A percentile compares a stretch with the other conserved stretches of the same genome.
phyloP scores from a whole-genome alignment of 164 flowering plant genomes.

The Liquidambar formosana region DNA sequence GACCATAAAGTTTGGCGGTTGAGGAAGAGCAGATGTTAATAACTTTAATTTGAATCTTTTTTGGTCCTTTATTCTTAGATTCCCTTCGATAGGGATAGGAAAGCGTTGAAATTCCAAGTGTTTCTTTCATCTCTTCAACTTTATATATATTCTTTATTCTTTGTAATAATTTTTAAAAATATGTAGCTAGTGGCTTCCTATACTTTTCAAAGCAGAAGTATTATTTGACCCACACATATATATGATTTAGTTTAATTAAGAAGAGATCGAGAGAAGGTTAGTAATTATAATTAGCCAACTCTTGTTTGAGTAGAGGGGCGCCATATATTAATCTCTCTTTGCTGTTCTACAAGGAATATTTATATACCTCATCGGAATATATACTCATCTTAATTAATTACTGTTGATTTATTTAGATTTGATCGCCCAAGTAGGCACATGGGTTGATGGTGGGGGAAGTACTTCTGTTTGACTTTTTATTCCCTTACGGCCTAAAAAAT shows the following conservation, averaged over 20 bases:
- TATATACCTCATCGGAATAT: too few species aligned
- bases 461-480: slow-evolving; percentile 7
- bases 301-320: too few species aligned
- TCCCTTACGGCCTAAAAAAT: too few species aligned
- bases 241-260: too few species aligned
- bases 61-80: slow-evolving; percentile 1
- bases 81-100: not conserved
- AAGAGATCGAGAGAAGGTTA: too few species aligned
- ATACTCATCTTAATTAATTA: not conserved
- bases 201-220: too few species aligned
- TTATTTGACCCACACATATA: too few species aligned
- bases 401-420: not conserved
- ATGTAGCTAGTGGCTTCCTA: too few species aligned
- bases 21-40: not conserved
- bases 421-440: slow-evolving; percentile 30
- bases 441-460: slow-evolving; percentile 12
- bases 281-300: too few species aligned
- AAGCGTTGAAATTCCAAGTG: not conserved
- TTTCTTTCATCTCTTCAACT: not conserved
- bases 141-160: not conserved
- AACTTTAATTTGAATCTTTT: not conserved
- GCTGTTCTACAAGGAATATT: too few species aligned
- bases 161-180: too few species aligned
- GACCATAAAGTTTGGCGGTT: not conserved
- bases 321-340: too few species aligned